Evolutionary conservation across 2,329 filamentous ascomycete species (phyloP).

Genomic region (Trichoderma pleuroti): DNA sequence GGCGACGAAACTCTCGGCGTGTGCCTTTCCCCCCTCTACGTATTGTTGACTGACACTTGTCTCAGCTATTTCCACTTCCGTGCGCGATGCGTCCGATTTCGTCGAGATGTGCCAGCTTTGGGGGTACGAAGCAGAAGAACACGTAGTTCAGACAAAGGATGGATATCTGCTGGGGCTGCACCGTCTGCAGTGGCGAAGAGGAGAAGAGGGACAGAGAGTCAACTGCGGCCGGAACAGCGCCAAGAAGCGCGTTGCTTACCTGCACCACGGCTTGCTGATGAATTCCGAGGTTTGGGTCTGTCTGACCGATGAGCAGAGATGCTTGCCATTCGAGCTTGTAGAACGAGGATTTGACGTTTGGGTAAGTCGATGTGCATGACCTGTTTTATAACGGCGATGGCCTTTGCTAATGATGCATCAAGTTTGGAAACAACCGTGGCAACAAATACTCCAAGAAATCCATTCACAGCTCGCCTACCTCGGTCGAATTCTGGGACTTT

Average conservation of each 20-base stretch:
- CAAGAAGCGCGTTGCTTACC: constrained; percentile 82
- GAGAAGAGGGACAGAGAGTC: constrained; percentile 74
- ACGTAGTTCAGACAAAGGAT: constrained; percentile 90
- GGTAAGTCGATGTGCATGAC: constrained; percentile 48
- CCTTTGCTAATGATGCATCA: constrained; percentile 30
- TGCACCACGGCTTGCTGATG: constrained; percentile 96
- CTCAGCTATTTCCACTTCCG: constrained; percentile 64
- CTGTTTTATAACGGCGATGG: background rate
- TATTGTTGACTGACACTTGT: constrained; percentile 17
- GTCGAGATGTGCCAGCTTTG: constrained; percentile 88
- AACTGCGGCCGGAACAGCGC: constrained; percentile 67
- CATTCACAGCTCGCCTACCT: constrained; percentile 68
- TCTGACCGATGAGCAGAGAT: constrained; percentile 78
- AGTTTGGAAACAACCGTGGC: constrained; percentile 91
- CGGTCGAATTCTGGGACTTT: constrained; percentile 88
- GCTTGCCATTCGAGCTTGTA: constrained; percentile 82
- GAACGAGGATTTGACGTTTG: constrained; percentile 95
- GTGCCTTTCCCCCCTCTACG: constrained; percentile 20
- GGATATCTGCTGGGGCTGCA: constrained; percentile 91
- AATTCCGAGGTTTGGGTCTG: constrained; percentile 99
- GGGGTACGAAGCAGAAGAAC: constrained; percentile 92
- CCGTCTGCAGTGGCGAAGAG: constrained; percentile 75
- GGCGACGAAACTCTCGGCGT: background rate
- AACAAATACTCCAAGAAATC: constrained; percentile 99
- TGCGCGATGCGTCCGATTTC: constrained; percentile 87